Evolutionary conservation across 805 yeast species (phyloP), one percentile per base, ranked within the genome.

Genomic region (Candida nonsorbophila): DNA sequence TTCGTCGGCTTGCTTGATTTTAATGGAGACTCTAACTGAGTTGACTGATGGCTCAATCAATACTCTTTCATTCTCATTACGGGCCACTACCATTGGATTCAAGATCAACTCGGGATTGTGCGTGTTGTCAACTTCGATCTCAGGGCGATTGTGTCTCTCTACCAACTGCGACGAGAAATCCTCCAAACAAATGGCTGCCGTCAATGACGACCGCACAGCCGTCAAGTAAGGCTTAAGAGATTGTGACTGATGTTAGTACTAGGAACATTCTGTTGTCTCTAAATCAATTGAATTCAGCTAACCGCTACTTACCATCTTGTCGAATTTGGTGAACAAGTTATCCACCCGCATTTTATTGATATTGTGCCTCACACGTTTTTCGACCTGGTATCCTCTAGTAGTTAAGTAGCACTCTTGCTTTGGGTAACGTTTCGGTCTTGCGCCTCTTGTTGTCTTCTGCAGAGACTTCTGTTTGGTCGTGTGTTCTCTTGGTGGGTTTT

Each of bases 91-190:
- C 77, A 92, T 80, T 21, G 96, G 92, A 49, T 88, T 87, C 49
- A 90, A 69, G 38, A 92, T 60, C 32, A 88, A 80, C 55, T 87
- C 95, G 9, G 82, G 80, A 36, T 92, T 77, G 40, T 64, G 69
- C 13, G 61, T 51, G 49, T 84, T 81, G 38, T 74, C 74, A 12
- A 84, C 88, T 58, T 92, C 98, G 29, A 92, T 82, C 56, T 92
- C 98, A 4, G 98, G 98, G 42, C 90, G 75, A 62, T 90, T 92
- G 68, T 92, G 98, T 59, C 98, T 83, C 63, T 92, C 98, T 13
- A 84, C 96, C 33, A 84, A 72, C 58, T 90, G 96, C 6, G 97
- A 92, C 18, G 97, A 82, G 54, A 92, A 92, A 62, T 88, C 88
- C 52, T 86, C 90, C 40, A 92, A 68, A 47, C 95, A 85, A 23